Conservation (phyloP, 441 rosid genomes). For the Metrosideros polymorpha region DNA sequence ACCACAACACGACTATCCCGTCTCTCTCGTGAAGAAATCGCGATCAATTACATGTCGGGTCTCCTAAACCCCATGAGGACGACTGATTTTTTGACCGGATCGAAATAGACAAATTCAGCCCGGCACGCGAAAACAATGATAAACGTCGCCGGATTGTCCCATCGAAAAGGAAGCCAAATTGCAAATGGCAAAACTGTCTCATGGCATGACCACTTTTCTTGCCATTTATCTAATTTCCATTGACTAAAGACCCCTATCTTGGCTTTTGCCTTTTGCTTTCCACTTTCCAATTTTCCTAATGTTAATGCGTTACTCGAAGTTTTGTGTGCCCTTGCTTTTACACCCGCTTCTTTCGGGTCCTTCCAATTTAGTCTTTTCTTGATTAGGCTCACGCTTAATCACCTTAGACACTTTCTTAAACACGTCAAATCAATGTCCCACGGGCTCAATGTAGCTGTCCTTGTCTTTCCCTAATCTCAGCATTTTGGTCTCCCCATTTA, state of each 20-base stretch:
- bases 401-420: not conserved
- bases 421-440: not conserved
- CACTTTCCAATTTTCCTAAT: not conserved
- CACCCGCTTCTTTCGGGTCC: not conserved
- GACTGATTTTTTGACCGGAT: not conserved
- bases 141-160: not conserved
- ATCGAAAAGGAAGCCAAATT: not conserved
- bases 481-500: not conserved
- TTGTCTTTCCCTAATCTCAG: not conserved
- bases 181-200: not conserved
- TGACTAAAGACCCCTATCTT: not conserved
- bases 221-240: not conserved
- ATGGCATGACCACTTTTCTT: not conserved
- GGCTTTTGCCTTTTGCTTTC: not conserved
- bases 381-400: not conserved
- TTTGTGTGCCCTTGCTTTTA: not conserved
- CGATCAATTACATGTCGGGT: not conserved
- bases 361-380: not conserved
- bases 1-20: not conserved
- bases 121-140: not conserved
- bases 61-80: not conserved
- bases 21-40: not conserved
- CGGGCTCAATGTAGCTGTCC: not conserved
- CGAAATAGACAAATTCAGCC: not conserved
- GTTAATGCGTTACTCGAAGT: not conserved